Evolutionary conservation across 495 filamentous ascomycete species (phyloP).

Genomic region (Tuber melanosporum): DNA sequence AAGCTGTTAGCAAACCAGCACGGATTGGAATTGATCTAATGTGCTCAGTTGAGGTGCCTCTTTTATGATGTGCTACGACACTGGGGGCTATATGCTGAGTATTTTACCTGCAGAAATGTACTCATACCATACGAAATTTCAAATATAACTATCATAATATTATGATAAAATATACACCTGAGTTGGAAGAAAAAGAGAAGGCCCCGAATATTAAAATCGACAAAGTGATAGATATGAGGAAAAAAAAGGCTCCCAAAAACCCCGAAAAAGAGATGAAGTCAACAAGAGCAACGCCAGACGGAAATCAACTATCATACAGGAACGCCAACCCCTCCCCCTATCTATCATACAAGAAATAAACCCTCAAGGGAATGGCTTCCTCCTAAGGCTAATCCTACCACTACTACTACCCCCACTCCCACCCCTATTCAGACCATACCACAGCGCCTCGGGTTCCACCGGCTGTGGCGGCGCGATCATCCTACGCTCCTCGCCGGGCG

Average conservation of each 20-base stretch:
- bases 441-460: background rate
- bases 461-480: background rate
- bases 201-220: no score
- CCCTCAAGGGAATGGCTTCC: background rate
- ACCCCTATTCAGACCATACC: background rate
- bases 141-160: no score
- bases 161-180: background rate
- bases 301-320: background rate
- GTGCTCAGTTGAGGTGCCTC: background rate
- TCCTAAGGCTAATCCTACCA: background rate
- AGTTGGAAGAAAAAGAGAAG: background rate
- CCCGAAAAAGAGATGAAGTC: background rate
- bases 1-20: background rate
- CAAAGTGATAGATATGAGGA: no score
- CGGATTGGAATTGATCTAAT: background rate
- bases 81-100: background rate
- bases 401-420: background rate
- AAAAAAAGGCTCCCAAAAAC: background rate
- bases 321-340: background rate
- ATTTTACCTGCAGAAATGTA: background rate
- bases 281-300: background rate
- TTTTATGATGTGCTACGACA: background rate
- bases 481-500: background rate
- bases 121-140: background rate
- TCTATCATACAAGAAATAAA: background rate